A percentile compares a stretch with the other conserved stretches of the same genome.
Conservation (phyloP, 306 rosid species). For the Cyclanthera cordifolia region DNA sequence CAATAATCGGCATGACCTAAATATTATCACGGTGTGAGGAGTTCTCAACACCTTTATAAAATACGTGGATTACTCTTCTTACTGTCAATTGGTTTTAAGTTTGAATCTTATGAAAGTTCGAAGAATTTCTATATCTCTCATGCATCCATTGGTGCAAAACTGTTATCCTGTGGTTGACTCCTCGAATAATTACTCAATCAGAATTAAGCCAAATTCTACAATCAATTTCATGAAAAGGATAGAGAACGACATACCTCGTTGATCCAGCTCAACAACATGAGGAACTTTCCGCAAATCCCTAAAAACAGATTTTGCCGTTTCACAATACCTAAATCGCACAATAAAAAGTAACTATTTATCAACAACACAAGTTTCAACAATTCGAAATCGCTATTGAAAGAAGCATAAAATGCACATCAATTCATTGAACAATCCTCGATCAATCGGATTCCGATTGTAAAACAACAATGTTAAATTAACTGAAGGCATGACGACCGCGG, state of each 20-base stretch:
- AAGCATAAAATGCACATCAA: not conserved
- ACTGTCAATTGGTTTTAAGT: too few relatives aligned
- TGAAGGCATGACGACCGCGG: not conserved
- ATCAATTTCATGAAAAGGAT: not conserved
- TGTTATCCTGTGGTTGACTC: too few relatives aligned
- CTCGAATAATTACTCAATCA: not conserved
- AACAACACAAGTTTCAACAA: not conserved
- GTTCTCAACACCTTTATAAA: too few relatives aligned
- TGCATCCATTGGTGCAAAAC: too few relatives aligned
- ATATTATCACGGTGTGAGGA: too few relatives aligned
- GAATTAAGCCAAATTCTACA: not conserved
- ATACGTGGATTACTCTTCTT: too few relatives aligned
- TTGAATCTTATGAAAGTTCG: too few relatives aligned
- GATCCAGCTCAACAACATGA: conserved; percentile 78
- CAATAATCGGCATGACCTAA: too few relatives aligned
- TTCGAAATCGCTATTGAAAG: not conserved
- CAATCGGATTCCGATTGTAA: not conserved
- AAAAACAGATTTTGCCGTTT: conserved; percentile 70
- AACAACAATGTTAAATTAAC: not conserved
- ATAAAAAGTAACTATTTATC: not conserved
- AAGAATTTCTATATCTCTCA: too few relatives aligned
- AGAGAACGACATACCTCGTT: conserved; percentile 47
- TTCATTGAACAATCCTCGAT: not conserved
- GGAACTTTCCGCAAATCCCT: conserved; percentile 63
- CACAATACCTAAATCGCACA: conserved; percentile 54